Evolutionary conservation across 1,284 basidiomycete species (phyloP).

Genomic region (Naganishia sp.): DNA sequence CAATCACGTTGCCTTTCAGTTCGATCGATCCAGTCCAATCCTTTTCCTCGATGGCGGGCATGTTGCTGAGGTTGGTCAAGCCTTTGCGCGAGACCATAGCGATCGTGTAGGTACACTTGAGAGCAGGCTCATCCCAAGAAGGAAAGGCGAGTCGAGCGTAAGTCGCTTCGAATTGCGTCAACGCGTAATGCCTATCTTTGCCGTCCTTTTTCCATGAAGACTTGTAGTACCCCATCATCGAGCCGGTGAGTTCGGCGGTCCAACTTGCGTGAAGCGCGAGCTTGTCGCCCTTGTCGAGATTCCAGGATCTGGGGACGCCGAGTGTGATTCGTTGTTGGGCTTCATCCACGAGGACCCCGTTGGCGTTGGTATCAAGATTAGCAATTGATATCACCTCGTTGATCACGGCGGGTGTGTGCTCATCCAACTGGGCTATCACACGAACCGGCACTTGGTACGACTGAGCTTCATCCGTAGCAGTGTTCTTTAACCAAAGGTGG

Average conservation of each 20-base stretch:
- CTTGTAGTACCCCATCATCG: conserved; percentile 61
- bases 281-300: conserved; percentile 55
- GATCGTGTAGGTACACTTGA: conserved; percentile 84
- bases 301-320: conserved; percentile 63
- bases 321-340: conserved; percentile 67
- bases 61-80: conserved; percentile 70
- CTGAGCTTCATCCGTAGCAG: conserved; percentile 57
- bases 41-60: conserved; percentile 65
- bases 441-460: conserved; percentile 37
- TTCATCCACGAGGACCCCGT: conserved; percentile 57
- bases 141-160: conserved; percentile 49
- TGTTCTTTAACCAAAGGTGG: conserved; percentile 64
- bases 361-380: conserved; percentile 37
- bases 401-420: conserved; percentile 14
- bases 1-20: conserved; percentile 44
- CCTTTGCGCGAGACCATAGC: conserved; percentile 74
- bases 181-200: conserved; percentile 61
- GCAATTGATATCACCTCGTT: conserved; percentile 15
- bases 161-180: conserved; percentile 85
- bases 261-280: conserved; percentile 57
- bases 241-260: conserved; percentile 64
- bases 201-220: conserved; percentile 48
- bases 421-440: conserved; percentile 5
- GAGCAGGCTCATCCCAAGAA: conserved; percentile 85
- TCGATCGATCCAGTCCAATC: conserved; percentile 48